Evolutionary conservation across 495 filamentous ascomycete genomes (phyloP).

Genomic region (Tuber microsphaerosporum): DNA sequence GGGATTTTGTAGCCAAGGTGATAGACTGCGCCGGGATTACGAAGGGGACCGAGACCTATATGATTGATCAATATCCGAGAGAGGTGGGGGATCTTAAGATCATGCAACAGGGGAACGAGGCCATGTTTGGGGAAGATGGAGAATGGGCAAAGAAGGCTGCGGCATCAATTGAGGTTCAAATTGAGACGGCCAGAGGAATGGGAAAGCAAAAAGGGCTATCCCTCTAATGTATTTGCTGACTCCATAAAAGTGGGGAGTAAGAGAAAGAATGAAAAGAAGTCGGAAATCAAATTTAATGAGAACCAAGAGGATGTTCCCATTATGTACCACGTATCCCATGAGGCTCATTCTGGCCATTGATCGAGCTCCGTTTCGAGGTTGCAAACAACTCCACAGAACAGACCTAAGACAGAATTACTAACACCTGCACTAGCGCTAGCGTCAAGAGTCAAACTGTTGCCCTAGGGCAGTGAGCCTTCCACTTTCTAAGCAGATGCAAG

Average conservation of each 20-base stretch:
- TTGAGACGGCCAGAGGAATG: slow-evolving; percentile 50
- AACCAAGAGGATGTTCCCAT: slow-evolving; percentile 48
- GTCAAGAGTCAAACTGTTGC: slow-evolving; percentile 29
- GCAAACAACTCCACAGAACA: slow-evolving; percentile 10
- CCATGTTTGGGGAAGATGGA: slow-evolving; percentile 85
- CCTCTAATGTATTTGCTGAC: slow-evolving; percentile 25
- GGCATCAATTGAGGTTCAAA: slow-evolving; percentile 17
- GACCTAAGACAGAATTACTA: slow-evolving; percentile 11
- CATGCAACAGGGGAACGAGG: slow-evolving; percentile 80
- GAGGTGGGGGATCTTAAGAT: slow-evolving; percentile 66
- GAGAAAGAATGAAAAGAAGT: slow-evolving; percentile 46
- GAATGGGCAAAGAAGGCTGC: slow-evolving; percentile 81
- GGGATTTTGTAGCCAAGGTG: slow-evolving; percentile 89
- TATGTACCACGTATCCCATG: slow-evolving; percentile 52
- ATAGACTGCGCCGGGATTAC: slow-evolving; percentile 92
- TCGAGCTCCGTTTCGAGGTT: slow-evolving; percentile 15
- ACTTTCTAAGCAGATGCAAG: slow-evolving; percentile 45
- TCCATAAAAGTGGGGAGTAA: slow-evolving; percentile 49
- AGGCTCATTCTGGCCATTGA: slow-evolving; percentile 32
- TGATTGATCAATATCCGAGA: slow-evolving; percentile 65
- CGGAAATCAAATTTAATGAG: slow-evolving; percentile 49
- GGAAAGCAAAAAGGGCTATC: slow-evolving; percentile 52
- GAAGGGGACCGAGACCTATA: slow-evolving; percentile 85
- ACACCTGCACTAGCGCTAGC: slow-evolving; percentile 2
- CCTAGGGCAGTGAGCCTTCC: slow-evolving; percentile 38